Evolutionary conservation across 352 stramenopile genomes (phyloP), one percentile per base, ranked within the genome.

Genomic region (Pythium apleroticum): DNA sequence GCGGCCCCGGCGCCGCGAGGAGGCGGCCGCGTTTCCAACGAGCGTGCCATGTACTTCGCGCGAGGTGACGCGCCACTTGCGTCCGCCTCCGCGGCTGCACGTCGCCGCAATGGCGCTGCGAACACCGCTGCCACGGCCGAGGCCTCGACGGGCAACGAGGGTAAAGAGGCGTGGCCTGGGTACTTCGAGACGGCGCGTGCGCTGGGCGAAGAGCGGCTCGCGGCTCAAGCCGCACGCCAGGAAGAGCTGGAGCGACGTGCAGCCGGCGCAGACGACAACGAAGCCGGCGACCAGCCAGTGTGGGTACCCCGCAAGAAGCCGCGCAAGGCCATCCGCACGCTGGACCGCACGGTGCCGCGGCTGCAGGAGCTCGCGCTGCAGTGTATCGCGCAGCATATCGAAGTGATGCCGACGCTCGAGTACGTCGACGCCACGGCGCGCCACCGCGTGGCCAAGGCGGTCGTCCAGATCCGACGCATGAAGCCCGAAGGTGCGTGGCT

Each of bases 101-200:
- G 62, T 25, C 45, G 58, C 2, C 60, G 39, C 11, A 56, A 49
- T 7, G 39, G 25, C 22, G 20, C 30, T n/a, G 45, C 8, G 31
- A 58, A n/a, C 17, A 48, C 57, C 15, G 48, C 46, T n/a, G 45
- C 58, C 1, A 41, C 58, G 19, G 27, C 53, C 27, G 43, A 20
- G 1, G 52, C 30, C 14, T 33, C 39, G 0, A 54, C 27, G 7
- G 46, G 28, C 19, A 59, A 19, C 7, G 58, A 66, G 5, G 25
- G 43, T 24, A 60, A 68, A 20, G 46, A 68, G 37, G 60, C 82
- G 17, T 95, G 83, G 83, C 86, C 86, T 3, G 86, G 86, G n/a
- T 93, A 93, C 72, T 93, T 85, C 52, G 66, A 76, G 17, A 95
- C 86, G 0, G 82, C 80, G 15, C 74, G 78, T 20, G 77, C 80